Base-by-base conservation (phyloP, 2,329 filamentous ascomycete species). In the Aspergillus vadensis region DNA sequence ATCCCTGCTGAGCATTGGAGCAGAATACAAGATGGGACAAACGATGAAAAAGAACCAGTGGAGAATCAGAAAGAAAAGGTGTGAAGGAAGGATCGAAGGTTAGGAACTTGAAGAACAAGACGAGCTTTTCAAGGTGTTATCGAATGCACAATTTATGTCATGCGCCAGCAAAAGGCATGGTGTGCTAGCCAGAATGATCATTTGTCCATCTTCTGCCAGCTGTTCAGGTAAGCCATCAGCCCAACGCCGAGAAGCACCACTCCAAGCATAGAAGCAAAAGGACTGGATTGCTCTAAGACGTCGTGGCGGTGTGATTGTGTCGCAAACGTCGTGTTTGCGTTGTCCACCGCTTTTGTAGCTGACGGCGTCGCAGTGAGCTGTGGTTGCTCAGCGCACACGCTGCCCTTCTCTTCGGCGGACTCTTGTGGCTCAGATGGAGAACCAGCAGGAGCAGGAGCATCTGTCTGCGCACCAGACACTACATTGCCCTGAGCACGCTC, bases 171-270 rank as follows among this genome's bases (percentile, higher is more conserved):
- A 25, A 21, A 30, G 23, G 47, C 55, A 54, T 36, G 43, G 50
- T 19, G 21, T 27, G 47, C 51, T 30, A 52, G 53, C 62, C 65
- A 64, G 39, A 57, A 65, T 56, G 62, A 63, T 70, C 73, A 82
- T 72, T 77, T 78, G 62, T 83, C 82, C 57, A 79, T 74, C 69
- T 82, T 82, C 70, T 92, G 89, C 90, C 90, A 94, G 55, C 89
- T 89, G 71, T 95, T 95, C 67, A 95, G 83, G 76, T 92, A 93
- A 44, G 90, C 90, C 91, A 95, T 95, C 65, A 95, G 75, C 14
- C 91, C 90, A 79, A 95, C 89, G 32, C 91, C 91, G 62, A 95
- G 80, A 58, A 95, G 76, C 25, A 95, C 91, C 32, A 95, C 91
- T 10, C 91, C 89, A 49, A 95, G 77, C 85, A 94, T 92, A 2